A percentile compares a stretch with the other conserved stretches of the same genome.
Conservation (phyloP, 768 basidiomycete species). For the Brasilioporus rufonigricans region DNA sequence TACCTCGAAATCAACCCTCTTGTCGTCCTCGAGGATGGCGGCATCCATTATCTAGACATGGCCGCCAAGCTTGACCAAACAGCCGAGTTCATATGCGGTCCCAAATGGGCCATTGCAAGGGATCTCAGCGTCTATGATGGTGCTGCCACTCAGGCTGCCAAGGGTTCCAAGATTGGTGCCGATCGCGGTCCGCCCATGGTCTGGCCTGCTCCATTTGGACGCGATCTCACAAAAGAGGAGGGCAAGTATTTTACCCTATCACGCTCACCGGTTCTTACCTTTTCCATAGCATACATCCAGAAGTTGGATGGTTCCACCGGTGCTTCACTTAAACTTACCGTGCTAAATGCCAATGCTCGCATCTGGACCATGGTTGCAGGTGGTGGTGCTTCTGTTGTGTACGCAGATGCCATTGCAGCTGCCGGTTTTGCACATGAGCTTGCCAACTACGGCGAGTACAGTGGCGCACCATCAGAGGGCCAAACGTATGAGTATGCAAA, state of each 20-base stretch:
- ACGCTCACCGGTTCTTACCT: background rate
- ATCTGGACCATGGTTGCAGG: slow-evolving; percentile 99
- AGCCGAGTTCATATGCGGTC: slow-evolving; percentile 95
- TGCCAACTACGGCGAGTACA: slow-evolving; percentile 99
- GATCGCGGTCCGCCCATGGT: slow-evolving; percentile 99
- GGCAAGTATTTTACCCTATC: slow-evolving; percentile 5
- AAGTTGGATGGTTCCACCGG: slow-evolving; percentile 96
- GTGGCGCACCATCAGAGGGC: slow-evolving; percentile 94
- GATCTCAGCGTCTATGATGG: slow-evolving; percentile 77
- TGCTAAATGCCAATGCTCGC: slow-evolving; percentile 90
- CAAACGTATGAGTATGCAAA: slow-evolving; percentile 99
- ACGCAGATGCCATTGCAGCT: slow-evolving; percentile 79
- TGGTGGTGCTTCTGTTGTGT: slow-evolving; percentile 78
- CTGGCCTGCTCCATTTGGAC: slow-evolving; percentile 94
- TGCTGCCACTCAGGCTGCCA: slow-evolving; percentile 31
- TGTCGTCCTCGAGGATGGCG: slow-evolving; percentile 80
- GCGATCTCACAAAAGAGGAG: slow-evolving; percentile 97
- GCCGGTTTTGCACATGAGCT: slow-evolving; percentile 96
- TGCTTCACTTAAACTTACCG: slow-evolving; percentile 97
- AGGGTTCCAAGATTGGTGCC: slow-evolving; percentile 59
- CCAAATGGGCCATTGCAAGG: slow-evolving; percentile 98
- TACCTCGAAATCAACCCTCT: slow-evolving; percentile 99
- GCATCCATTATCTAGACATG: slow-evolving; percentile 97
- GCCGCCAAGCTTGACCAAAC: slow-evolving; percentile 99
- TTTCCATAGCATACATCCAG: slow-evolving; percentile 80